Percentiles rank a stretch among this genome's conserved stretches.
Evolutionary conservation across 192 early-diverging fungal genomes (phyloP).

Genomic region (Mortierella alpina): DNA sequence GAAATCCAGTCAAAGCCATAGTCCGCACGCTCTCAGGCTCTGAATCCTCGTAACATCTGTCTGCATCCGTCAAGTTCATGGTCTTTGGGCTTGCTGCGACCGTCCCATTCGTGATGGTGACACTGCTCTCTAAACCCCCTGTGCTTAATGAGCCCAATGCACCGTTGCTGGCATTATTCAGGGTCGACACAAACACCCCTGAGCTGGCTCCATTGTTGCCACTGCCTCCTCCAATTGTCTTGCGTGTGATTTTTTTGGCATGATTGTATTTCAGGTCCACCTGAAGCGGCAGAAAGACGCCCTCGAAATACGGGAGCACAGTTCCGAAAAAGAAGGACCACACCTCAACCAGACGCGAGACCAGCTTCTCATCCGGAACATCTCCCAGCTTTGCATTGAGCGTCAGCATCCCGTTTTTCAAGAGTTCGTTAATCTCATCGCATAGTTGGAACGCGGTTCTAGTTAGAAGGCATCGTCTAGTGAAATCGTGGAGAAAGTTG

Average conservation of each 20-base stretch:
- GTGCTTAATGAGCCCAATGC: slow-evolving; percentile 7
- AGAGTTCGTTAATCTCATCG: slow-evolving; percentile 67
- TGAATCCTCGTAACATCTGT: slow-evolving; percentile 38
- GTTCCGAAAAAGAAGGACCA: slow-evolving; percentile 88
- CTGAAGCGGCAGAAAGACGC: slow-evolving; percentile 82
- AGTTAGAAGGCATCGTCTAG: slow-evolving; percentile 58
- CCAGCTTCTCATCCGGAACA: slow-evolving; percentile 73
- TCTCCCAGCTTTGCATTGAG: slow-evolving; percentile 73
- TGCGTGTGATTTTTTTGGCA: slow-evolving; percentile 25
- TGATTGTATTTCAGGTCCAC: slow-evolving; percentile 41
- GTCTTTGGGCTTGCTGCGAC: slow-evolving; percentile 26
- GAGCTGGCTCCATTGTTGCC: slow-evolving; percentile 19
- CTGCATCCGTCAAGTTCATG: slow-evolving; percentile 7
- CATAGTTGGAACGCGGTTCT: slow-evolving; percentile 53
- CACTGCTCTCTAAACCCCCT: slow-evolving; percentile 5
- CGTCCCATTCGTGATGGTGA: not conserved
- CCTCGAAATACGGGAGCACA: slow-evolving; percentile 88
- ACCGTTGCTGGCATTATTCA: not conserved
- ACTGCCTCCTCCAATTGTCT: not conserved
- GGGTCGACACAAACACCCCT: not conserved
- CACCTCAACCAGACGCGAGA: slow-evolving; percentile 74
- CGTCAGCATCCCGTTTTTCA: slow-evolving; percentile 73
- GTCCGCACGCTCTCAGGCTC: slow-evolving; percentile 69
- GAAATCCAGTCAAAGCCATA: slow-evolving; percentile 71
- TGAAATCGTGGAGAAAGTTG: not conserved